Evolutionary conservation across 805 yeast species (phyloP).

Genomic region (Metschnikowia amazonensis): DNA sequence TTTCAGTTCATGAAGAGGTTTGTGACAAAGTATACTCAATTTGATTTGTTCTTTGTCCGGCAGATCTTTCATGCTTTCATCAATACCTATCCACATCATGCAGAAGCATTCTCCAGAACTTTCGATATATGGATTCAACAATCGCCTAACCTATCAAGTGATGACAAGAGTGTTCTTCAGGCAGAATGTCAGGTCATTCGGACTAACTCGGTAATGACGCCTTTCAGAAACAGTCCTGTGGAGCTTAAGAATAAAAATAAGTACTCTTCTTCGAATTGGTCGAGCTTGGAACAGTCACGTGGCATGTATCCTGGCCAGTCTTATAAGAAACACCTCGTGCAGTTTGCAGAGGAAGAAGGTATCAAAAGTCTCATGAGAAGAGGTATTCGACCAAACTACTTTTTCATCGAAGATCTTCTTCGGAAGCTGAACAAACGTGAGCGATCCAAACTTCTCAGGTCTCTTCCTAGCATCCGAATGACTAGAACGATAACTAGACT

Average conservation of each 20-base stretch:
- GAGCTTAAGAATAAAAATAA: slow-evolving; percentile 19
- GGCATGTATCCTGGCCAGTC: slow-evolving; percentile 9
- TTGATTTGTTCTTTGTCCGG: slow-evolving; percentile 23
- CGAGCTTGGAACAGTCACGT: slow-evolving; percentile 16
- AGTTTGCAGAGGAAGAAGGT: slow-evolving; percentile 31
- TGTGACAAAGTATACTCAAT: slow-evolving; percentile 16
- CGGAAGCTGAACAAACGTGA: slow-evolving; percentile 21
- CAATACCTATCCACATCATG: slow-evolving; percentile 31
- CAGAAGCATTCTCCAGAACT: slow-evolving; percentile 20
- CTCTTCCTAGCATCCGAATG: slow-evolving; percentile 26
- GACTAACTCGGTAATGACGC: slow-evolving; percentile 26
- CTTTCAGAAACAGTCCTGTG: slow-evolving; percentile 21
- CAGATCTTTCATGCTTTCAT: slow-evolving; percentile 31
- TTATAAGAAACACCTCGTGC: slow-evolving; percentile 23
- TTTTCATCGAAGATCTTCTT: slow-evolving; percentile 31
- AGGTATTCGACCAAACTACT: slow-evolving; percentile 36
- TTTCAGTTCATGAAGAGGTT: slow-evolving; percentile 23
- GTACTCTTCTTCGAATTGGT: slow-evolving; percentile 26
- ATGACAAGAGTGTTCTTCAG: slow-evolving; percentile 14
- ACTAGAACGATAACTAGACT: slow-evolving; percentile 18
- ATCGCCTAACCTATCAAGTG: slow-evolving; percentile 5
- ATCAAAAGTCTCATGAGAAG: slow-evolving; percentile 29
- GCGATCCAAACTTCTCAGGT: slow-evolving; percentile 19
- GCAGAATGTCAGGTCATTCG: slow-evolving; percentile 18
- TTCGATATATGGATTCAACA: slow-evolving; percentile 21